These are phyloP conservation scores for Globisporangium orthogonon DNA, from an alignment of 352 stramenopile genomes.

Conservation along the genomic window DNA sequence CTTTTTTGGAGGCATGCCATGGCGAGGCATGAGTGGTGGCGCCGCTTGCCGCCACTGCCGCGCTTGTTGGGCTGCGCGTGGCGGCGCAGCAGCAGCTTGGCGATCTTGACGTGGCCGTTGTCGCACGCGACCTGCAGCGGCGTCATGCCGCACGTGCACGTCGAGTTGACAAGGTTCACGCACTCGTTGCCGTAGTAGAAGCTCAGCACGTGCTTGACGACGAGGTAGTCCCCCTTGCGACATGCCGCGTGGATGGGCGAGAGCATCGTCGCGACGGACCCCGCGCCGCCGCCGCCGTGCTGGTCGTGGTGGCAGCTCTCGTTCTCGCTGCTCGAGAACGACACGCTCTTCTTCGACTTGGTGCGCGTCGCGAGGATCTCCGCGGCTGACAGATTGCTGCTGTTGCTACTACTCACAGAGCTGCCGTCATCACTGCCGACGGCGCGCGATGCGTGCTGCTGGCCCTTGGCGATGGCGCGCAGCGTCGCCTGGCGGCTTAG, in stretches of 20 bases:
- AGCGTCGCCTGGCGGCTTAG: conserved; percentile 15
- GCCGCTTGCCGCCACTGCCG: conserved; percentile 24
- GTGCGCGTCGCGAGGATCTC: conserved; percentile 10
- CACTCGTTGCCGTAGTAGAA: conserved; percentile 56
- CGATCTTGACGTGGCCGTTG: conserved; percentile 39
- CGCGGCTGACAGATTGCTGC: conserved; percentile 3
- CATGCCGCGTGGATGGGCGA: conserved; percentile 71
- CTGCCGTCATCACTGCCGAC: conserved; percentile 8
- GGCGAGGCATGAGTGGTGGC: conserved; percentile 38
- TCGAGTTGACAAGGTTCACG: conserved; percentile 61
- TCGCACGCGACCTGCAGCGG: conserved; percentile 66
- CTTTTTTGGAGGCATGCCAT: conserved; percentile 42
- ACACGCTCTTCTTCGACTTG: conserved; percentile 56
- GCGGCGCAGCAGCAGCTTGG: conserved; percentile 54
- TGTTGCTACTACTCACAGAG: conserved; percentile 4
- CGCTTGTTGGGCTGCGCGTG: conserved; percentile 51
- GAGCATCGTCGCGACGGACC: conserved; percentile 18
- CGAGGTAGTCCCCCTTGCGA: conserved; percentile 42
- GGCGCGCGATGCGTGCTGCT: conserved; percentile 13
- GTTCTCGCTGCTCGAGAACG: conserved; percentile 33
- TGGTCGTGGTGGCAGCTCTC: conserved; percentile 20
- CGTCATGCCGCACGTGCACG: conserved; percentile 58
- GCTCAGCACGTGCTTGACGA: conserved; percentile 67
- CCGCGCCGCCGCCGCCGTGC: conserved; percentile 3
- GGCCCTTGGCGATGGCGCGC: conserved; percentile 17